phyloP scores from a whole-genome alignment of 805 yeast genomes.

The Kurtzmaniella cleridarum region DNA sequence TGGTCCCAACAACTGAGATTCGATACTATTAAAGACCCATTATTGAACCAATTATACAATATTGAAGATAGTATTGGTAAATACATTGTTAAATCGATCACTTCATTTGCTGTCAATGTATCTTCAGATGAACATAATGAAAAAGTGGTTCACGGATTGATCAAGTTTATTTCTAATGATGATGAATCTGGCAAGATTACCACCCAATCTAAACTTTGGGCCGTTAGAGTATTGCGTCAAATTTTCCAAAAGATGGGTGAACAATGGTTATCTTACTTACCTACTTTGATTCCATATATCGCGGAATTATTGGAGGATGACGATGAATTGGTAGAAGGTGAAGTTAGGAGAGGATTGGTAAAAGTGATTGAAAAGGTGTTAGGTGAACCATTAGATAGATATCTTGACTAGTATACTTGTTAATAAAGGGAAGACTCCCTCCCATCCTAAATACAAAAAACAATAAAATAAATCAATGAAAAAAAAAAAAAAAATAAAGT shows the following conservation, averaged over 20 bases:
- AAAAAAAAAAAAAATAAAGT: too few relatives aligned
- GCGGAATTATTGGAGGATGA: conserved; percentile 96
- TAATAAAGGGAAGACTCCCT: not conserved
- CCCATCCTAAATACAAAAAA: not conserved
- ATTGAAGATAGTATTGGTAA: conserved; percentile 75
- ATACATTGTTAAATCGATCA: conserved; percentile 72
- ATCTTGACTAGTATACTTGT: conserved; percentile 51
- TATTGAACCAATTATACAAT: conserved; percentile 60
- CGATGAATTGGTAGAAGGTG: conserved; percentile 84
- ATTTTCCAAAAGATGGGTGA: conserved; percentile 92
- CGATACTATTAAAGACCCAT: conserved; percentile 57
- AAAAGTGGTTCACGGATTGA: conserved; percentile 42
- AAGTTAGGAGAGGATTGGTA: conserved; percentile 85
- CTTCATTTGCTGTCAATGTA: conserved; percentile 66
- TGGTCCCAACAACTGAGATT: conserved; percentile 90
- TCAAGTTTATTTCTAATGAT: conserved; percentile 32
- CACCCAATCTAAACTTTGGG: conserved; percentile 74
- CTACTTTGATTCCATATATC: conserved; percentile 91
- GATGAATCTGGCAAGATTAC: conserved; percentile 50
- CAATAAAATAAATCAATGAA: not conserved
- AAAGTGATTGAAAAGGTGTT: conserved; percentile 86
- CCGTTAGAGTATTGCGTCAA: conserved; percentile 70
- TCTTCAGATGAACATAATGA: conserved; percentile 70
- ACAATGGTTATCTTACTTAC: conserved; percentile 85
- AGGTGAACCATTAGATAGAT: conserved; percentile 92